Evolutionary conservation across 345 rosid genomes (phyloP), one percentile per base, ranked within the genome.

Genomic region (Populus tremula): DNA sequence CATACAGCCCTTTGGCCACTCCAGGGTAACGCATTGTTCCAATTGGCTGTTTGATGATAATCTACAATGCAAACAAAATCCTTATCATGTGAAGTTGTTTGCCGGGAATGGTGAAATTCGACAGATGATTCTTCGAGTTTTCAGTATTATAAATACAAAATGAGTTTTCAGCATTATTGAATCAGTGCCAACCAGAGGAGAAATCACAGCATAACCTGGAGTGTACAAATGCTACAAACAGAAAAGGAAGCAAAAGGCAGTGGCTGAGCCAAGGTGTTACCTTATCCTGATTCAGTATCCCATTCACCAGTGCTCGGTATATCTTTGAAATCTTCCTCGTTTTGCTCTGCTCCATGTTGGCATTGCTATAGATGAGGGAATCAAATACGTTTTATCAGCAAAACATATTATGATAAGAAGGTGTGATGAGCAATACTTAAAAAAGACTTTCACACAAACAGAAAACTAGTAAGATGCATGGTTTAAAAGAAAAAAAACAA

Each of bases 1-100:
- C 97, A 79, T 88, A 90, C 45, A 93, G 87, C 79, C 98, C 98
- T 84, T 89, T 88, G 62, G 97, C 97, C 64, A 95, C 96, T 25
- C 96, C 93, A 41, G 94, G 93, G 83, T 91, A 95, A 76, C 64
- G 80, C 71, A 83, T 84, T 62, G 81, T 74, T 86, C 98, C 99
- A 62, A 93, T 90, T 68, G 98, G 96, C 83, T 93, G 92, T 67
- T 77, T 75, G 82, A 95, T 86, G 75, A 84, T 81, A 56, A 90
- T 90, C 98, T 95, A 76, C 45, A 45, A 75, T 49, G 82, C 74
- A 69, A 62, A 72, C 8, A 41, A 61, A 6, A 53, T 23, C 43
- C 35, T 41, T 11, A 10, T 76, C 38, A 17, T 20, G 50, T 45
- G 45, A 62, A 31, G 20, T 27, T 72, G 49, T 70, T 33, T 45